Percentiles rank a stretch among this genome's conserved stretches.
These are phyloP conservation scores for Fusarium albidum DNA, from an alignment of 2,329 filamentous ascomycete genomes.

Conservation along the genomic window DNA sequence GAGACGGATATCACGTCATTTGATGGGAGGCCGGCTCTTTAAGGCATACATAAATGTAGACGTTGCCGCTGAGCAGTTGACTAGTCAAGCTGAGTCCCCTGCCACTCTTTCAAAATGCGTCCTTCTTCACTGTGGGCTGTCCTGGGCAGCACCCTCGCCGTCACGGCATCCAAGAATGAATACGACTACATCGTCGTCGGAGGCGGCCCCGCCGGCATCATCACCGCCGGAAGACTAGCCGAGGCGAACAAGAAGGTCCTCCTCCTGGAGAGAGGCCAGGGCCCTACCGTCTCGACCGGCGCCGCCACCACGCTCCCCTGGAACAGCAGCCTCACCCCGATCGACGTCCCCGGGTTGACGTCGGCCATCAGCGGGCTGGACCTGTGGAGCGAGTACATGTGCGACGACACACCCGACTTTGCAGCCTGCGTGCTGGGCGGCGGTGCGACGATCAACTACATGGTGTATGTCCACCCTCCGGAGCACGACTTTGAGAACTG, in stretches of 20 bases:
- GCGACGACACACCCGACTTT: constrained; percentile 41
- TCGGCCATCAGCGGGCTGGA: constrained; percentile 71
- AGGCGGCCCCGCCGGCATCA: constrained; percentile 36
- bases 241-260: constrained; percentile 71
- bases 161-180: too few relatives aligned
- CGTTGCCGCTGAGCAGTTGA: too few relatives aligned
- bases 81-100: too few relatives aligned
- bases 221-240: constrained; percentile 55
- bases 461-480: constrained; percentile 73
- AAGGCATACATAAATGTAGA: too few relatives aligned
- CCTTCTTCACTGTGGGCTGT: too few relatives aligned
- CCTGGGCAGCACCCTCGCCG: too few relatives aligned
- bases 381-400: constrained; percentile 60
- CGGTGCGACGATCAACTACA: constrained; percentile 71
- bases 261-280: constrained; percentile 65
- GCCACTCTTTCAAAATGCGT: too few relatives aligned
- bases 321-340: constrained; percentile 70
- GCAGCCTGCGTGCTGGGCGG: constrained; percentile 73
- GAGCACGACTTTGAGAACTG: constrained; percentile 74
- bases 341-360: constrained; percentile 68
- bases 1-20: too few relatives aligned
- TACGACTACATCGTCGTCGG: constrained; percentile 41
- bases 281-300: constrained; percentile 69
- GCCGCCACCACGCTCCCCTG: constrained; percentile 68
- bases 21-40: too few relatives aligned